Evolutionary conservation across 768 basidiomycete species (phyloP).

Genomic region (Agrocybe chaxingu): DNA sequence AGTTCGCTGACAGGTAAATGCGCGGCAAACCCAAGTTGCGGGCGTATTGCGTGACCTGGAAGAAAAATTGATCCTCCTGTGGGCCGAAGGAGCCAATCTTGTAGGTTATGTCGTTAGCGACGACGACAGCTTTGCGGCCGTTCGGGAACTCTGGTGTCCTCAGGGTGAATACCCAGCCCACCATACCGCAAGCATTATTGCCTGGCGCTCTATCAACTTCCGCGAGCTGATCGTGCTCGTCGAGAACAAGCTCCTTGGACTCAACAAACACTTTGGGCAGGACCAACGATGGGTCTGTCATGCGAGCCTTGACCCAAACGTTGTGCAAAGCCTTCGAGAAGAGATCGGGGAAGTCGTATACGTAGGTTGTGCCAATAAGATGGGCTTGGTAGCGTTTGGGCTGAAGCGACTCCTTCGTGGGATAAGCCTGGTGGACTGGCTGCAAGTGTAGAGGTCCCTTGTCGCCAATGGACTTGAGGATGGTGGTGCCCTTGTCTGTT

Average conservation of each 20-base stretch:
- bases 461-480: conserved; percentile 96
- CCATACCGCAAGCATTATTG: conserved; percentile 96
- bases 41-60: conserved; percentile 90
- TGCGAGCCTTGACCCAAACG: conserved; percentile 78
- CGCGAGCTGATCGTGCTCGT: conserved; percentile 86
- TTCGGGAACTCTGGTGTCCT: conserved; percentile 88
- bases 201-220: conserved; percentile 93
- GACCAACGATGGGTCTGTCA: conserved; percentile 59
- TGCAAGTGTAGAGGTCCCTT: conserved; percentile 96
- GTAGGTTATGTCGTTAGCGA: conserved; percentile 98
- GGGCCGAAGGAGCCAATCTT: conserved; percentile 99
- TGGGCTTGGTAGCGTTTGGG: conserved; percentile 99
- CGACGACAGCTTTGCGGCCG: conserved; percentile 83
- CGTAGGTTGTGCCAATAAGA: conserved; percentile 96
- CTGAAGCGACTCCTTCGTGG: conserved; percentile 97
- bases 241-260: conserved; percentile 88
- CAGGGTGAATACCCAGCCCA: conserved; percentile 94
- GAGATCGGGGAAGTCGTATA: conserved; percentile 98
- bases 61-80: conserved; percentile 94
- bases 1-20: conserved; percentile 98
- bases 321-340: conserved; percentile 97
- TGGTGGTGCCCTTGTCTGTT: conserved; percentile 92
- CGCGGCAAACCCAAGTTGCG: conserved; percentile 86
- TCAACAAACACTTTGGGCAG: conserved; percentile 78
- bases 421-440: conserved; percentile 89